Evolutionary conservation across 176 grass and related monocot species (phyloP), one percentile per base, ranked within the genome.

Genomic region (Hordeum marinum): DNA sequence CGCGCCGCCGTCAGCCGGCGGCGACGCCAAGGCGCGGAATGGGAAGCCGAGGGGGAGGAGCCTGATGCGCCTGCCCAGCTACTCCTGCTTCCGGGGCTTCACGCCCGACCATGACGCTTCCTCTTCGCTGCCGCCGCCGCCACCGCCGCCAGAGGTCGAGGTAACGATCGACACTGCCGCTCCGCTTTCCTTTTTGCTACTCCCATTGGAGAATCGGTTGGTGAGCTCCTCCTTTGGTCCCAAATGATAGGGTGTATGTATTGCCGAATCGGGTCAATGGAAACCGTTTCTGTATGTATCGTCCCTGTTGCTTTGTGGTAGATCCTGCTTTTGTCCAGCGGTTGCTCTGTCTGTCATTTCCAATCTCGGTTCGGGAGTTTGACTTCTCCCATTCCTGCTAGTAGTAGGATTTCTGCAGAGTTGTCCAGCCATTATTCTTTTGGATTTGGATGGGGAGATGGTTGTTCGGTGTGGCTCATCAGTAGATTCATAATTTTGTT

Each of bases 1-100:
- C 21, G 43, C 89, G 10, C 42, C 80, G 42, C 10, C 82, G 26
- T 0, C 48, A 23, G 18, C 68, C 5, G 62, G 55, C 10, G 65
- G 68, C 0, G 75, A 87, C 36, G 83, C 32, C 8, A 77, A 76
- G 73, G 29, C 29, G 74, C 68, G 65, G 74, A 87, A 81, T 77
- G 72, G 81, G 68, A 85, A 80, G 54, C 77, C 82, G 66, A 66
- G 58, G 6, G 86, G 71, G 36, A 72, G 81, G 75, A 69, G 46
- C 72, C 72, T 77, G 60, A 36, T 91, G 61, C 82, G 85, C n/a
- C 45, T 92, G 63, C 85, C 87, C 45, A 84, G 84, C 83, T 96
- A 90, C 50, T 88, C 93, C 58, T 99, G 97, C 94, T 96, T 99
- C 65, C 68, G 89, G 31, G 88, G 92, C 26, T 37, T 84, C 70